phyloP scores from a whole-genome alignment of 1,284 basidiomycete species.

The Hortiboletus rubellus region DNA sequence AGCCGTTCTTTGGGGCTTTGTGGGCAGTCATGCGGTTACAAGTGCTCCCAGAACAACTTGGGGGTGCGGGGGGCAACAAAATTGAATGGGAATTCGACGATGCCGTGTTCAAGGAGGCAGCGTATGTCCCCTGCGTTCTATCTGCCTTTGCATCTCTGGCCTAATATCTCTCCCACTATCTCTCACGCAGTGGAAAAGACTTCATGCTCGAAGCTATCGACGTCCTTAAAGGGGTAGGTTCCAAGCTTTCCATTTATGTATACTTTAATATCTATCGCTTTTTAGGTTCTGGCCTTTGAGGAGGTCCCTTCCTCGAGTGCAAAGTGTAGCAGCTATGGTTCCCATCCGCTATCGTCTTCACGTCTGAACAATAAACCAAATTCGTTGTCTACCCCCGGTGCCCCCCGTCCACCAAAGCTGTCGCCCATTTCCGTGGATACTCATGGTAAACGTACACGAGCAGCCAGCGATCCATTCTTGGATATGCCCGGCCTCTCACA shows the following conservation, averaged over 20 bases:
- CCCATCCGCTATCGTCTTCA: conserved; percentile 40
- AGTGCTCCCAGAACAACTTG: conserved; percentile 66
- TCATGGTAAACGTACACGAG: conserved; percentile 61
- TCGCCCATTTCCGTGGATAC: conserved; percentile 42
- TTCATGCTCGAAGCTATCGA: conserved; percentile 83
- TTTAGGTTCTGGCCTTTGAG: conserved; percentile 65
- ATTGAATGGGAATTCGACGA: conserved; percentile 83
- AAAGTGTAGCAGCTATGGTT: conserved; percentile 35
- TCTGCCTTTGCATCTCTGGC: not conserved
- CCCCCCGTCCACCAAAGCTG: conserved; percentile 36
- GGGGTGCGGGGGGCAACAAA: conserved; percentile 64
- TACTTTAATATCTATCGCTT: conserved; percentile 4
- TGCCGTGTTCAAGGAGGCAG: conserved; percentile 80
- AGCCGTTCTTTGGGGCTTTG: conserved; percentile 74
- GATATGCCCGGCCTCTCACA: conserved; percentile 62
- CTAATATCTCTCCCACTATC: conserved; percentile 17
- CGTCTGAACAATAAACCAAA: conserved; percentile 59
- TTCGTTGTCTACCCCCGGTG: conserved; percentile 44
- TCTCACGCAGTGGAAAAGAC: conserved; percentile 65
- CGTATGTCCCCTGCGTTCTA: conserved; percentile 51
- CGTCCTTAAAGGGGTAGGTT: conserved; percentile 76
- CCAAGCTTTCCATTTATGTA: conserved; percentile 16
- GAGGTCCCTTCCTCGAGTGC: conserved; percentile 51
- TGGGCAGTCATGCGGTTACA: conserved; percentile 77
- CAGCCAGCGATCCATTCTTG: conserved; percentile 76